Evolutionary conservation across 371 early-diverging fungal genomes (phyloP).

Genomic region (Mortierella sp.): DNA sequence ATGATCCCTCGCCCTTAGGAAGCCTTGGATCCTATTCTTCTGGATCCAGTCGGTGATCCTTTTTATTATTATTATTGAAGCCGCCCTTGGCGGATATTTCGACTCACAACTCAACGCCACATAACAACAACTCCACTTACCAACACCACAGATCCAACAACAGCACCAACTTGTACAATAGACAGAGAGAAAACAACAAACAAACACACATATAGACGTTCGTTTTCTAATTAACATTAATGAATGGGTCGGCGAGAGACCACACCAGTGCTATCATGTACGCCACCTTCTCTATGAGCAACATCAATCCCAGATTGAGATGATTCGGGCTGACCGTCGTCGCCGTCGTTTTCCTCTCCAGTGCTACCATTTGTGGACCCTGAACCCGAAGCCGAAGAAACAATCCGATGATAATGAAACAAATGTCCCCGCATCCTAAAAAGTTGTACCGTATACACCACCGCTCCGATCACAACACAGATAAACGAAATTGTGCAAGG

Average conservation of each 20-base stretch:
- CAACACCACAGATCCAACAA: not conserved
- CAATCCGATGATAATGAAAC: constrained; percentile 56
- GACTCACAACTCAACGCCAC: not conserved
- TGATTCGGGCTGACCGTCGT: constrained; percentile 1
- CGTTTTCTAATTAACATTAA: not conserved
- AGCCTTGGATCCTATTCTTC: not conserved
- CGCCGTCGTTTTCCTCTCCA: constrained; percentile 31
- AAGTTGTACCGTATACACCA: constrained; percentile 58
- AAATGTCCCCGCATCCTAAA: constrained; percentile 60
- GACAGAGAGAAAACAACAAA: not conserved
- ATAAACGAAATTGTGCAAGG: constrained; percentile 59
- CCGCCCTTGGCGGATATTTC: not conserved
- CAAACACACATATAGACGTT: not conserved
- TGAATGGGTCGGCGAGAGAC: not conserved
- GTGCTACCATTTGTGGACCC: not conserved
- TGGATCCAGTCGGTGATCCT: not conserved
- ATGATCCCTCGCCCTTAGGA: constrained; percentile 27
- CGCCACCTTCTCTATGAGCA: constrained; percentile 4
- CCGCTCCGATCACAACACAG: constrained; percentile 57
- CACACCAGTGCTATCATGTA: not conserved
- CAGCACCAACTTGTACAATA: constrained; percentile 5
- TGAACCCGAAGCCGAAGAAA: constrained; percentile 21
- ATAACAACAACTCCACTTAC: not conserved
- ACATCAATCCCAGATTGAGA: not conserved
- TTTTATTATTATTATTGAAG: not conserved